Conservation (phyloP, 345 rosid genomes). For the Lepidium sativum region DNA sequence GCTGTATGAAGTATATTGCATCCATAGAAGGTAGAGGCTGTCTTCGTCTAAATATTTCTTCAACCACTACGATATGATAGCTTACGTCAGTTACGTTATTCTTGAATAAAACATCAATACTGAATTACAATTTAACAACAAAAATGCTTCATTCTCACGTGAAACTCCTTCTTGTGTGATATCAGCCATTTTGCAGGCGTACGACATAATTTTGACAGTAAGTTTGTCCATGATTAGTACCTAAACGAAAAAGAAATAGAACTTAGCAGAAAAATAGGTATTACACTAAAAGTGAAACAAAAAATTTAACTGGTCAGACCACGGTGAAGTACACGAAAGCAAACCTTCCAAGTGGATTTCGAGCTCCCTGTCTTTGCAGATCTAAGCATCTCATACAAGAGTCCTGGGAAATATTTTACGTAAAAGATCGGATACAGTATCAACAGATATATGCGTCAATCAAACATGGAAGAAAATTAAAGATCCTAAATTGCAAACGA, state of each 20-base stretch:
- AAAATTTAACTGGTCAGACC: not conserved
- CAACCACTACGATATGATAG: constrained; percentile 66
- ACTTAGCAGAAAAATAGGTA: not conserved
- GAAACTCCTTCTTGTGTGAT: constrained; percentile 98
- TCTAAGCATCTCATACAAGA: constrained; percentile 92
- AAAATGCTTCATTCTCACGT: constrained; percentile 45
- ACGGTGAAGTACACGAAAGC: not conserved
- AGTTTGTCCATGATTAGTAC: constrained; percentile 97
- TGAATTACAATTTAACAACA: not conserved
- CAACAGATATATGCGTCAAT: not conserved
- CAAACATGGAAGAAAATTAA: too few species aligned
- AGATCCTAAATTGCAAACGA: too few species aligned
- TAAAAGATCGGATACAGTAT: not conserved
- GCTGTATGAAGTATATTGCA: constrained; percentile 96
- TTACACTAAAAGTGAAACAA: not conserved
- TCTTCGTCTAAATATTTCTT: constrained; percentile 84
- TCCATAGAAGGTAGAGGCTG: constrained; percentile 97
- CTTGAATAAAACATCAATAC: not conserved
- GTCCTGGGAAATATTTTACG: constrained; percentile 39
- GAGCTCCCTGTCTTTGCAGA: constrained; percentile 80
- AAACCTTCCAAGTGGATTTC: constrained; percentile 94
- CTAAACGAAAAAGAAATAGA: constrained; percentile 25
- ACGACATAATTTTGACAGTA: constrained; percentile 93
- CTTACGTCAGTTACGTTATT: not conserved
- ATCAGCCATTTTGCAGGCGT: constrained; percentile 94